Base-by-base conservation (phyloP, 2,329 filamentous ascomycete species). In the Hymenoscyphus albidus region DNA sequence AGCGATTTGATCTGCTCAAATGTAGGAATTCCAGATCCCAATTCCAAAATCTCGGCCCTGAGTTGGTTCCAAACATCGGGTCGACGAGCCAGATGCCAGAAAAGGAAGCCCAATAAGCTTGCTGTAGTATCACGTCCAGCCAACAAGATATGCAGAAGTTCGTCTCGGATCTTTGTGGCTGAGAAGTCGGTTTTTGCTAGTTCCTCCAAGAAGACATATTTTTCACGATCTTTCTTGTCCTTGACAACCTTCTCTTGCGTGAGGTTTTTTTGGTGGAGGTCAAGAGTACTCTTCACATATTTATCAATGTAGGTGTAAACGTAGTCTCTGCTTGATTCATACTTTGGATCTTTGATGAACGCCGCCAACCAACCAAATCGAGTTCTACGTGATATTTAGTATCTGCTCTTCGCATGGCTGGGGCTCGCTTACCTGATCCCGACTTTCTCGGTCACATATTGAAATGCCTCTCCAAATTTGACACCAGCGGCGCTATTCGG, bases 1-100 rank as follows among this genome's bases (percentile, higher is more conserved):
- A 86, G 77, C 39, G 79, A 77, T 70, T 80, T 82, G 64, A 87
- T 68, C 68, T 83, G 77, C 42, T 79, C 79, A 62, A 81, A 82
- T 0, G 78, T 80, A 0, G 83, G 81, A 16, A 73, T 71, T 1
- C 69, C 68, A 1, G 72, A 71, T 3, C 77, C 74, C 2, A 78
- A 64, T 0, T 67, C 77, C 32, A 68, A 42, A 9, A 75, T 63
- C 51, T 77, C 75, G 2, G 38, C 59, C 42, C 73, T 72, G 5
- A 80, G 70, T 59, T 76, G 77, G 18, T 66, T 60, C 61, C 71
- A 76, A 16, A 78, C 72, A 14, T 72, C 68, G 1, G 69, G 73
- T 59, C 74, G 59, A 5, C 71, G 67, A 32, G 74, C 70, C 9
- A 78, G 65, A 0, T 68, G 44, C 31, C 68, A 70, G 62, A 77